Conservation (phyloP, 495 filamentous ascomycete genomes). For the Parathielavia hyrcaniae region DNA sequence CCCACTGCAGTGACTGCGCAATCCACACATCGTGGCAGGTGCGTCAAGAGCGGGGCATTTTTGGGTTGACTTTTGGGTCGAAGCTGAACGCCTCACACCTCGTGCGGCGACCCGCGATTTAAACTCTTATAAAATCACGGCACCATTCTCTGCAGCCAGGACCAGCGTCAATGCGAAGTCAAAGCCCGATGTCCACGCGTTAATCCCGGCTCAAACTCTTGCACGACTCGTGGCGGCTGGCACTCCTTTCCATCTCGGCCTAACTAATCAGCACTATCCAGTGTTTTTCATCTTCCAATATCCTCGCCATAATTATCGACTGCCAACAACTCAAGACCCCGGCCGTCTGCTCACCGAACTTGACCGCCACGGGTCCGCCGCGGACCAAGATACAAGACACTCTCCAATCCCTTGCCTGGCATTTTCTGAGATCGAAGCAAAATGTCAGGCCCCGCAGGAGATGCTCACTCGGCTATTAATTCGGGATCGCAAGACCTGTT, state of each 20-base stretch:
- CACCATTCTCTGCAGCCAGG: not conserved
- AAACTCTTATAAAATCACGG: not conserved
- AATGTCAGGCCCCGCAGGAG: conserved; percentile 32
- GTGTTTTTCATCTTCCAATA: not conserved
- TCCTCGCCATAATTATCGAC: not conserved
- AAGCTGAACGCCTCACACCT: conserved; percentile 8
- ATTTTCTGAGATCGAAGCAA: conserved; percentile 22
- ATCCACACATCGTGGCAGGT: conserved; percentile 8
- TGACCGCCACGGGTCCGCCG: not conserved
- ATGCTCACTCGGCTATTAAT: conserved; percentile 19
- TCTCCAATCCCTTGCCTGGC: conserved; percentile 14
- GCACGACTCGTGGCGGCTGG: too few species aligned
- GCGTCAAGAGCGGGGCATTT: not conserved
- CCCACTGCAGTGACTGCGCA: conserved; percentile 2
- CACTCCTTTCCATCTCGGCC: not conserved
- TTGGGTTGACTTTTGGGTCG: not conserved
- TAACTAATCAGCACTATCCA: not conserved
- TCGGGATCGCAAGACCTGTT: conserved; percentile 46
- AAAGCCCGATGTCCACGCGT: conserved; percentile 1
- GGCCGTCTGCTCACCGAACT: not conserved
- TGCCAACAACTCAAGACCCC: not conserved
- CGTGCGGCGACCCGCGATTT: not conserved
- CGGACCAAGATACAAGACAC: conserved; percentile 12
- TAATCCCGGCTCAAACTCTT: conserved; percentile 1
- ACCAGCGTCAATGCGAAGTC: conserved; percentile 6